Percentiles rank a stretch among this genome's conserved stretches.
phyloP scores from a whole-genome alignment of 2,329 filamentous ascomycete genomes.

The Microdochium nivale region DNA sequence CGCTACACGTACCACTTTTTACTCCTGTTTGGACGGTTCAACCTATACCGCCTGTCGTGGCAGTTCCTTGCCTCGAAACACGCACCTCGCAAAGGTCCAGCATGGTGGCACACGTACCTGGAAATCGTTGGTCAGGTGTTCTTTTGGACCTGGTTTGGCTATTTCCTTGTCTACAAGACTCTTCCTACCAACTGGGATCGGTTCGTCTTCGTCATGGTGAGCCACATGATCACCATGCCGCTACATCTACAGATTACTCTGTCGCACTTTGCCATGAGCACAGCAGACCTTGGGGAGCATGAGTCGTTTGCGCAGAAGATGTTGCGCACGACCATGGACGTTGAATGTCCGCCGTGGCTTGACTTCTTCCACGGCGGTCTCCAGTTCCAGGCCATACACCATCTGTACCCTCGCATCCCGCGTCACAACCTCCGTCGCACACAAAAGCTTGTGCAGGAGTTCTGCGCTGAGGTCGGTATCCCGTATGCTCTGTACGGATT shows the following conservation, averaged over 20 bases:
- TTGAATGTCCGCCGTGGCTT: slow-evolving; percentile 80
- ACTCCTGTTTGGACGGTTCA: slow-evolving; percentile 75
- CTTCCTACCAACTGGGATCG: slow-evolving; percentile 63
- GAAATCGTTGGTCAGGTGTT: slow-evolving; percentile 68
- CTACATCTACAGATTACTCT: slow-evolving; percentile 86
- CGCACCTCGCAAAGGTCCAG: slow-evolving; percentile 65
- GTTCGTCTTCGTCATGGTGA: slow-evolving; percentile 68
- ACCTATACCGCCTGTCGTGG: slow-evolving; percentile 78
- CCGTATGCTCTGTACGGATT: slow-evolving; percentile 84
- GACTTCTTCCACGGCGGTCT: slow-evolving; percentile 85
- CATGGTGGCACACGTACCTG: slow-evolving; percentile 77
- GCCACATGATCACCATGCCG: slow-evolving; percentile 72
- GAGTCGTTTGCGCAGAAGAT: slow-evolving; percentile 89
- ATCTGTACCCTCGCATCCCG: slow-evolving; percentile 76
- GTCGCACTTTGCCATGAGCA: slow-evolving; percentile 91
- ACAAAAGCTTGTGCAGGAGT: slow-evolving; percentile 70
- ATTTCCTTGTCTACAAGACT: slow-evolving; percentile 64
- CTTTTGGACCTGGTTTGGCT: slow-evolving; percentile 86
- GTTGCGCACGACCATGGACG: slow-evolving; percentile 88
- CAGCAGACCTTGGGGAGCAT: slow-evolving; percentile 69
- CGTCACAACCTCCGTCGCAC: slow-evolving; percentile 72
- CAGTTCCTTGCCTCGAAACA: slow-evolving; percentile 62
- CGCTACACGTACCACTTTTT: slow-evolving; percentile 78
- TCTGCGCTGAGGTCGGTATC: slow-evolving; percentile 74
- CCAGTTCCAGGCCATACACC: slow-evolving; percentile 85